Base-by-base conservation (phyloP, 768 basidiomycete species). In the Suillus paluster region DNA sequence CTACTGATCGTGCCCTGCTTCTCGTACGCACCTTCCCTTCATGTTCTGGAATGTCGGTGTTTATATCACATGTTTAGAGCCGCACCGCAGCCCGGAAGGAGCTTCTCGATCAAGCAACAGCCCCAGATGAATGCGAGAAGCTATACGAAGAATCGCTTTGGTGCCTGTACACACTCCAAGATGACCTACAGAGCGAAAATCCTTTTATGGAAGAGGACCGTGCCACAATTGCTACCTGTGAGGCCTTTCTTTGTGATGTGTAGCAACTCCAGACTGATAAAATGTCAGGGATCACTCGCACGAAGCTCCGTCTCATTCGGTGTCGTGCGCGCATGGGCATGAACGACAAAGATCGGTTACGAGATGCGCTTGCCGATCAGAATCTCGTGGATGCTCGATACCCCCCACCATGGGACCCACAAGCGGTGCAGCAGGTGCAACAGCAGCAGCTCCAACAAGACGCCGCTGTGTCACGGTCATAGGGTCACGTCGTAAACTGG, bases 131-230 rank as follows among this genome's bases (percentile, higher is more conserved):
- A 70, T 96, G 95, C 73, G 94, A 97, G 80, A 91, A 90, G 73
- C 80, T 97, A 41, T 99, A 99, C 75, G 96, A 98, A 70, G 94
- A 94, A 68, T 94, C 94, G 0, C 75, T 99, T 9, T 97, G 95
- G 94, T 92, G 95, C 71, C 81, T 99, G 34, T 93, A 95, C 66
- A 91, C 95, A 0, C 81, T 99, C 9, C 90, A 95, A 71, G 97
- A 99, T 71, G 92, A 97, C 68, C 80, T 94, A 2, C 90, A 94
- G 73, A 85, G 82, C 10, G 91, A 88, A 15, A 94, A 93, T 70
- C 91, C 93, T 3, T 94, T 89, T 74, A 84, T 88, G 84, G 91
- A 92, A 57, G 92, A 94, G 67, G 93, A 94, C 68, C 83, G 88
- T 34, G 83, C 85, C 44, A 92, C 90, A 5, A 92, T 94, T 53